A percentile compares a stretch with the other conserved stretches of the same genome.
Evolutionary conservation across 1,284 basidiomycete species (phyloP).

Genomic region (Volvariella volvacea): DNA sequence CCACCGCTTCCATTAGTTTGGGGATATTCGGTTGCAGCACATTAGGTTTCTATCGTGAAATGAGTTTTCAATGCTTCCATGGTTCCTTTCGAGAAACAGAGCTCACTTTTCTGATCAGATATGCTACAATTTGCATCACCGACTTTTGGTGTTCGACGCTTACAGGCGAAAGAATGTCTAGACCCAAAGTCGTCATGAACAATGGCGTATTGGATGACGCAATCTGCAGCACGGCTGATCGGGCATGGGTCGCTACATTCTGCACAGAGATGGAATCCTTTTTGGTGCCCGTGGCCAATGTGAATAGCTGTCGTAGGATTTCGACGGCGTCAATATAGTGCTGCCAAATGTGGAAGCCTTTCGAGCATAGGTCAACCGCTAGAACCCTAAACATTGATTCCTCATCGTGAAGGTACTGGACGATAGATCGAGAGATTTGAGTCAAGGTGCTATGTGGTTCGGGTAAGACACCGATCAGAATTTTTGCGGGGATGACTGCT

Average conservation of each 20-base stretch:
- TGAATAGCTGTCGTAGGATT: slow-evolving; percentile 82
- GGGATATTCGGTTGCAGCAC: slow-evolving; percentile 86
- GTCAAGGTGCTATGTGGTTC: slow-evolving; percentile 60
- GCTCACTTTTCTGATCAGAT: slow-evolving; percentile 82
- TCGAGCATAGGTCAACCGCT: slow-evolving; percentile 85
- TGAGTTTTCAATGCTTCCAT: background rate
- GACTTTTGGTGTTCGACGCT: slow-evolving; percentile 78
- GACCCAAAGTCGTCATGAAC: slow-evolving; percentile 91
- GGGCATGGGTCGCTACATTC: slow-evolving; percentile 62
- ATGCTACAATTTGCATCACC: slow-evolving; percentile 91
- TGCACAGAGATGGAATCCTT: slow-evolving; percentile 64
- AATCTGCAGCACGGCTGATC: slow-evolving; percentile 79
- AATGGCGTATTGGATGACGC: slow-evolving; percentile 81
- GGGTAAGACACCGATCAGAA: background rate
- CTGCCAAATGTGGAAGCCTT: slow-evolving; percentile 92
- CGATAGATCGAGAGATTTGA: slow-evolving; percentile 80
- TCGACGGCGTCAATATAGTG: slow-evolving; percentile 90
- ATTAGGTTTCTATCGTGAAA: slow-evolving; percentile 59
- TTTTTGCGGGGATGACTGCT: slow-evolving; percentile 9
- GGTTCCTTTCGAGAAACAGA: background rate
- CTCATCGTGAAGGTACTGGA: slow-evolving; percentile 70
- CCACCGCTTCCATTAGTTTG: slow-evolving; percentile 88
- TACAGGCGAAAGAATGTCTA: slow-evolving; percentile 84
- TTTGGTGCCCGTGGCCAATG: slow-evolving; percentile 64
- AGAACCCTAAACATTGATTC: slow-evolving; percentile 59